These are phyloP conservation scores for Sanghuangporus sanghuang DNA, from an alignment of 1,284 basidiomycete genomes.

Conservation along the genomic window DNA sequence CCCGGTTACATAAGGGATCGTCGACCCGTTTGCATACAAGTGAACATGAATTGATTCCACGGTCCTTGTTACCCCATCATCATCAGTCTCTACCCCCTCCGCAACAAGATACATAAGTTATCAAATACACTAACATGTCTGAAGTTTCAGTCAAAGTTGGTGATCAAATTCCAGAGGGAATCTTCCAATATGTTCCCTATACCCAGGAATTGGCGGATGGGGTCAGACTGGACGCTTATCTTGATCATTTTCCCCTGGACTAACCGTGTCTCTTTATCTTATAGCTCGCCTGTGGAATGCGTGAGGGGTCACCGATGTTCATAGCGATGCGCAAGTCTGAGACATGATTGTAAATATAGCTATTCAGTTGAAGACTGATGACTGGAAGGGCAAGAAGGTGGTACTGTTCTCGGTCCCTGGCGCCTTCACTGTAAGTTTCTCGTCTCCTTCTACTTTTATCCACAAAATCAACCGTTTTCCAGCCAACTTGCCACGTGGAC, in stretches of 20 bases:
- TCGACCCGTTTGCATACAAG: neutral
- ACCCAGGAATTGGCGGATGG: slow-evolving; percentile 58
- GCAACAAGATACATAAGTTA: neutral
- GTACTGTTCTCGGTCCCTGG: slow-evolving; percentile 76
- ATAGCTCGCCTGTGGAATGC: slow-evolving; percentile 54
- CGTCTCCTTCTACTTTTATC: neutral
- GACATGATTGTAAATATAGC: slow-evolving; percentile 30
- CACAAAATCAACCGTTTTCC: neutral
- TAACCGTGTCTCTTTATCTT: slow-evolving; percentile 12
- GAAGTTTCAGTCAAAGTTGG: slow-evolving; percentile 47
- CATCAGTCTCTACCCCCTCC: neutral
- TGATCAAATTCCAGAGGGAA: slow-evolving; percentile 57
- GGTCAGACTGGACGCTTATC: slow-evolving; percentile 31
- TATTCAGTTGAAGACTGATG: slow-evolving; percentile 47
- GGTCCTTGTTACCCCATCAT: neutral
- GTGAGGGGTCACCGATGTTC: slow-evolving; percentile 36
- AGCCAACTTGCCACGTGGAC: slow-evolving; percentile 71
- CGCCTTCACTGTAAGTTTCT: slow-evolving; percentile 62
- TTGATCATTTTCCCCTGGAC: neutral
- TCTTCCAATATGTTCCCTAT: slow-evolving; percentile 63
- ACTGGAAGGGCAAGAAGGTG: slow-evolving; percentile 83
- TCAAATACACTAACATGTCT: slow-evolving; percentile 11
- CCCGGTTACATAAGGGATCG: neutral
- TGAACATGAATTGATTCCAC: neutral
- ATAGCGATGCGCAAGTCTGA: neutral